These are phyloP conservation scores for Debaryomyces subglobosus DNA, from an alignment of 1,139 yeast species.

Conservation along the genomic window DNA sequence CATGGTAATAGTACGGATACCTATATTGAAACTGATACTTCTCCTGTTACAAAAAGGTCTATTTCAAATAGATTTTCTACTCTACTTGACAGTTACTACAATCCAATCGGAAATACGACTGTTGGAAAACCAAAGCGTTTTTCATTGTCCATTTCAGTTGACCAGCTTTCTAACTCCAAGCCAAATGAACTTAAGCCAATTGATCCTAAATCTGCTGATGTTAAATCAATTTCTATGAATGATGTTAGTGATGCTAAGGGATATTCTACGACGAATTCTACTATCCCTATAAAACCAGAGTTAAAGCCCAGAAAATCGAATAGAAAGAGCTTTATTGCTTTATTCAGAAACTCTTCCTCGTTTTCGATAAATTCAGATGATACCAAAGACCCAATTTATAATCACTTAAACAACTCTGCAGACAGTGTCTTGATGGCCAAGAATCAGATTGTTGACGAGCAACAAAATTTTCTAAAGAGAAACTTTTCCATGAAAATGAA, in stretches of 20 bases:
- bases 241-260: not conserved
- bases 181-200: not conserved
- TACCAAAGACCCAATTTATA: conserved; percentile 6
- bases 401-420: conserved; percentile 8
- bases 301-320: conserved; percentile 6
- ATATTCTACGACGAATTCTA: not conserved
- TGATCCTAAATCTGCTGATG: not conserved
- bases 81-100: conserved; percentile 12
- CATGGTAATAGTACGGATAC: conserved; percentile 4
- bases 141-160: conserved; percentile 4
- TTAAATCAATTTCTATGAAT: not conserved
- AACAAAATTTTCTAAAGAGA: conserved; percentile 14
- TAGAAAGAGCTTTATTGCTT: conserved; percentile 19
- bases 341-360: conserved; percentile 13
- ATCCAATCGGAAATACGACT: conserved; percentile 9
- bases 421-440: conserved; percentile 7
- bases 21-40: conserved; percentile 4
- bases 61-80: conserved; percentile 13
- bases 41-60: conserved; percentile 11
- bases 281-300: not conserved
- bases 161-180: conserved; percentile 5
- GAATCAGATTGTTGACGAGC: conserved; percentile 3
- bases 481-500: conserved; percentile 22
- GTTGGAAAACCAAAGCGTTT: conserved; percentile 2
- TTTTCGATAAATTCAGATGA: conserved; percentile 3